phyloP scores from a whole-genome alignment of 805 yeast species.

The Scheffersomyces lignosus region DNA sequence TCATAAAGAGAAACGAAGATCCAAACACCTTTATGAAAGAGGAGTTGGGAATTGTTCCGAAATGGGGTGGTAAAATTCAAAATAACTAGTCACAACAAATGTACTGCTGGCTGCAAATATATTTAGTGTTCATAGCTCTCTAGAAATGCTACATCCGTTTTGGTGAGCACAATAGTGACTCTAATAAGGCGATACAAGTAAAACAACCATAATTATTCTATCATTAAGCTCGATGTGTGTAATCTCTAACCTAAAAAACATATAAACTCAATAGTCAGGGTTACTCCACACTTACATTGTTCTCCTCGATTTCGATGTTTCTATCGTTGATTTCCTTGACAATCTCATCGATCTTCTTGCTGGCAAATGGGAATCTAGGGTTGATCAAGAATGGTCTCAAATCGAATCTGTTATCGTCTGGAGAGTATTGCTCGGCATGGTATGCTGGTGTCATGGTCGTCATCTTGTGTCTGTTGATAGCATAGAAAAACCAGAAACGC shows the following conservation, averaged over 20 bases:
- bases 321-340: conserved; percentile 57
- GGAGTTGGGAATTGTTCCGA: conserved; percentile 31
- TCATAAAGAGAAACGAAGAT: conserved; percentile 45
- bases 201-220: no score
- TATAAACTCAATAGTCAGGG: no score
- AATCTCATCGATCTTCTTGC: conserved; percentile 79
- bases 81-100: conserved; percentile 5
- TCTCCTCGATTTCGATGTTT: conserved; percentile 24
- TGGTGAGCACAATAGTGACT: no score
- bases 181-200: no score
- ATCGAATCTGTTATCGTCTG: conserved; percentile 96
- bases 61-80: conserved; percentile 39
- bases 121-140: background rate
- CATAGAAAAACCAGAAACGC: conserved; percentile 88
- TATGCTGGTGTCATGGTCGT: conserved; percentile 97
- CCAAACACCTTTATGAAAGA: conserved; percentile 30
- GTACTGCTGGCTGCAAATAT: background rate
- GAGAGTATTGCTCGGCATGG: conserved; percentile 97
- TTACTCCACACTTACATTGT: conserved; percentile 48
- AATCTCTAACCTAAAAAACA: no score
- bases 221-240: no score
- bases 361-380: conserved; percentile 88
- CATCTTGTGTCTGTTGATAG: conserved; percentile 94
- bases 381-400: conserved; percentile 92
- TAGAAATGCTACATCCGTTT: no score